These are phyloP conservation scores for Penicillium griseofulvum DNA, from an alignment of 2,329 filamentous ascomycete genomes.

Conservation along the genomic window DNA sequence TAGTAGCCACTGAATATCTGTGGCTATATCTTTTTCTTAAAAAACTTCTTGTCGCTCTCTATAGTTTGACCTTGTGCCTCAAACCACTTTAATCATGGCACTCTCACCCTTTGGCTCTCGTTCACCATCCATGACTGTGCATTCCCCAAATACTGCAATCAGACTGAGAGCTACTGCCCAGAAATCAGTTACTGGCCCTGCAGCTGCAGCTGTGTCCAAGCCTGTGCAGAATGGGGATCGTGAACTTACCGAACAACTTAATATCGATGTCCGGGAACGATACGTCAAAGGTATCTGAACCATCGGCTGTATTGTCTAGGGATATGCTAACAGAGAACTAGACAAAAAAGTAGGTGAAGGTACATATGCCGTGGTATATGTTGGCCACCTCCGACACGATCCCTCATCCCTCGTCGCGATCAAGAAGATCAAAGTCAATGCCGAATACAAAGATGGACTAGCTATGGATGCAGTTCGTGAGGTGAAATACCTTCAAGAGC, in stretches of 20 bases:
- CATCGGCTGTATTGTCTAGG: neutral
- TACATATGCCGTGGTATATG: slow-evolving; percentile 94
- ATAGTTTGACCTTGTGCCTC: neutral
- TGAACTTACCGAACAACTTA: slow-evolving; percentile 69
- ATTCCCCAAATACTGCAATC: slow-evolving; percentile 32
- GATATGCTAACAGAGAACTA: slow-evolving; percentile 32
- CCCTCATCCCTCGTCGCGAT: slow-evolving; percentile 73
- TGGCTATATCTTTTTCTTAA: neutral
- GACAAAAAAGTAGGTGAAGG: slow-evolving; percentile 91
- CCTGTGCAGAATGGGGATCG: slow-evolving; percentile 29
- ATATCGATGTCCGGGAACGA: slow-evolving; percentile 77
- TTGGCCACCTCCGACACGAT: slow-evolving; percentile 73
- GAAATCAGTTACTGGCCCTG: slow-evolving; percentile 21
- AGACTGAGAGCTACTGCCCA: slow-evolving; percentile 37
- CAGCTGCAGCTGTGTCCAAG: slow-evolving; percentile 11
- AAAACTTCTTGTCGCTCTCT: neutral
- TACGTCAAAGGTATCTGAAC: slow-evolving; percentile 72
- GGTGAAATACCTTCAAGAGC: slow-evolving; percentile 91
- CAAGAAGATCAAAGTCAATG: slow-evolving; percentile 54
- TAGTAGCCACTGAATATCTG: neutral
- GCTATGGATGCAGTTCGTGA: slow-evolving; percentile 93
- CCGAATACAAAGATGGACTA: slow-evolving; percentile 78
- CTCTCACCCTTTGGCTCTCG: slow-evolving; percentile 44
- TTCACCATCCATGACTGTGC: slow-evolving; percentile 36
- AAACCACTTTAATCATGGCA: slow-evolving; percentile 32